Evolutionary conservation across 345 rosid species (phyloP), one percentile per base, ranked within the genome.

Genomic region (Schrenkiella parvula): DNA sequence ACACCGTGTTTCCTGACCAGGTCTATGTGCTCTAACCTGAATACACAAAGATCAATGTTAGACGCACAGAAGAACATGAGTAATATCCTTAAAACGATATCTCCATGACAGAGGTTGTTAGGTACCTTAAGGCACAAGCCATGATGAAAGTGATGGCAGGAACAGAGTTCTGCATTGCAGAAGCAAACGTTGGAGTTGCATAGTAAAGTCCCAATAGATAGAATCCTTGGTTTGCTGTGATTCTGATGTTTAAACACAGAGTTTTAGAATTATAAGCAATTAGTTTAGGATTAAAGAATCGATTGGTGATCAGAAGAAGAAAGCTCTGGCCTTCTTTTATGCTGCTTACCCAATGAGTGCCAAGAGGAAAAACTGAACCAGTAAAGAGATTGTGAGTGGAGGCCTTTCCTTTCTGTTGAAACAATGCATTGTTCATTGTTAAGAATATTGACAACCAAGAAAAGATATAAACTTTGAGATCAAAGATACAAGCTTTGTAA

Each of bases 131-230:
- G 53, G 79, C 73, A 77, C 88, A 75, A 66, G 96, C 98, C 92
- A 86, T 84, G 47, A 90, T 47, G 77, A 90, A 90, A 69, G 96
- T 85, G 50, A 90, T 82, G 60, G 96, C 96, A 50, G 98, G 98
- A 60, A 87, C 93, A 12, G 88, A 90, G 85, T 87, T 93, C 57
- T 93, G 98, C 84, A 90, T 87, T 67, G 97, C 93, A 1, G 97
- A 89, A 64, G 93, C 96, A 73, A 93, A 87, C 11, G 96, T 90
- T 71, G 93, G 89, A 51, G 90, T 84, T 66, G 93, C 82, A 65
- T 87, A 80, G 67, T 84, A 76, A 71, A 89, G 73, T 29, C 95
- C 95, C 84, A 87, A 54, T 8, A 90, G 79, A 61, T 87, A 88
- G 62, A 93, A 88, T 71, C 95, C 97, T 82, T 90, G 93, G 80